These are phyloP conservation scores for Triticum urartu DNA, from an alignment of 176 grass and related monocot genomes.

Conservation along the genomic window DNA sequence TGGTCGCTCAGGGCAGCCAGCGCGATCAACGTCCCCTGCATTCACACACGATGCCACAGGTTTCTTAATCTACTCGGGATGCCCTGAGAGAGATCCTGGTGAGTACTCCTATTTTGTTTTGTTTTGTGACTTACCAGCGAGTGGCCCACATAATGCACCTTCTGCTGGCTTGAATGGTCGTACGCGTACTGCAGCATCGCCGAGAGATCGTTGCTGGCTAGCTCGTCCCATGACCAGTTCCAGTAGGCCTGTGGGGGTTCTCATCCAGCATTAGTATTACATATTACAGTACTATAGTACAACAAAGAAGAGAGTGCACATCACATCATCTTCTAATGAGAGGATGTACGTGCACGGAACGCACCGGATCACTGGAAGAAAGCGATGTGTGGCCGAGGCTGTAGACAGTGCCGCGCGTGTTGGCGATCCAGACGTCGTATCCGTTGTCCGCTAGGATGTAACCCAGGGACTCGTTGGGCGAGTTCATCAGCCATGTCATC, in stretches of 20 bases:
- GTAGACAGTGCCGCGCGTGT: slow-evolving; percentile 48
- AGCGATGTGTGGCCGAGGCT: slow-evolving; percentile 52
- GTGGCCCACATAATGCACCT: slow-evolving; percentile 56
- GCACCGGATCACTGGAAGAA: slow-evolving; percentile 25
- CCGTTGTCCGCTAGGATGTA: slow-evolving; percentile 56
- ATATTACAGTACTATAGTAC: too few species aligned
- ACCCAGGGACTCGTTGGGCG: slow-evolving; percentile 45
- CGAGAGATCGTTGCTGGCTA: slow-evolving; percentile 42
- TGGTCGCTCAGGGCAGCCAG: slow-evolving; percentile 44
- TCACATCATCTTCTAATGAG: too few species aligned
- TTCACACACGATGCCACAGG: too few species aligned
- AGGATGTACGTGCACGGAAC: not conserved
- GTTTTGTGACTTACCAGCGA: slow-evolving; percentile 39
- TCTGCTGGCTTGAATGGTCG: slow-evolving; percentile 20
- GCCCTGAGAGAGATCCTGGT: not conserved
- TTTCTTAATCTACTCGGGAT: too few species aligned
- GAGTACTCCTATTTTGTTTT: not conserved
- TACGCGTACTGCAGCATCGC: slow-evolving; percentile 45
- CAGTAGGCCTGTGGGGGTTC: slow-evolving; percentile 39
- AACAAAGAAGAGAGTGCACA: too few species aligned
- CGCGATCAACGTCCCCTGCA: slow-evolving; percentile 53
- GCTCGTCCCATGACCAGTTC: slow-evolving; percentile 69
- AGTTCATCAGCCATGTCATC: slow-evolving; percentile 53
- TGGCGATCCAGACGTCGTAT: slow-evolving; percentile 67
- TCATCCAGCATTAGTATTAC: not conserved